phyloP scores from a whole-genome alignment of 73 alveolate species.

The Stentor roeselii region DNA sequence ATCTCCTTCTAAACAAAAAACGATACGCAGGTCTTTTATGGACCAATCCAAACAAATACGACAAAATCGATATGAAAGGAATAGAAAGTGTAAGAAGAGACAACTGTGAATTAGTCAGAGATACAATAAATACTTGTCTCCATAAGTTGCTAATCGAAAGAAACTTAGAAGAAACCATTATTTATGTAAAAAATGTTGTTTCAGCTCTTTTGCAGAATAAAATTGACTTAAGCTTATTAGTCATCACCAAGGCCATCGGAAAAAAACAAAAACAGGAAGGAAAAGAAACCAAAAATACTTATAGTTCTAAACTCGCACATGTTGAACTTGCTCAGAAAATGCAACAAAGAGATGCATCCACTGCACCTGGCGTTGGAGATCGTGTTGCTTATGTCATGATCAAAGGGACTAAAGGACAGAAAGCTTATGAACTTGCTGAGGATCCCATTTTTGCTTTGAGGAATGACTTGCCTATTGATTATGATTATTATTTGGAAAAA shows the following conservation, averaged over 20 bases:
- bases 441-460: constrained; percentile 98
- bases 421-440: constrained; percentile 96
- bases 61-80: constrained; percentile 96
- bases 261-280: constrained; percentile 48
- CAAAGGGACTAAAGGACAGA: constrained; percentile 89
- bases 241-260: constrained; percentile 95
- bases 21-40: constrained; percentile 92
- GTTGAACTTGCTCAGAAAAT: constrained; percentile 99
- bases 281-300: constrained; percentile 36
- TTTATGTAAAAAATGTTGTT: constrained; percentile 83
- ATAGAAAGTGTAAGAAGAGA: constrained; percentile 99
- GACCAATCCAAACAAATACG: constrained; percentile 93
- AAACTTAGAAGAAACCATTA: constrained; percentile 74
- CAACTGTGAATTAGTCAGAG: constrained; percentile 90
- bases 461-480: constrained; percentile 96
- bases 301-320: constrained; percentile 97
- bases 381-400: constrained; percentile 96
- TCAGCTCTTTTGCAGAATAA: constrained; percentile 96
- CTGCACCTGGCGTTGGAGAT: constrained; percentile 99
- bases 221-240: constrained; percentile 94
- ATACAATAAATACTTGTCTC: constrained; percentile 50
- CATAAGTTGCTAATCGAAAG: constrained; percentile 55
- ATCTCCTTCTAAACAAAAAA: constrained; percentile 95
- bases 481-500: constrained; percentile 94
- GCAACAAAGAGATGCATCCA: constrained; percentile 86